phyloP scores from a whole-genome alignment of 768 basidiomycete genomes.

The Suillus brevipes region DNA sequence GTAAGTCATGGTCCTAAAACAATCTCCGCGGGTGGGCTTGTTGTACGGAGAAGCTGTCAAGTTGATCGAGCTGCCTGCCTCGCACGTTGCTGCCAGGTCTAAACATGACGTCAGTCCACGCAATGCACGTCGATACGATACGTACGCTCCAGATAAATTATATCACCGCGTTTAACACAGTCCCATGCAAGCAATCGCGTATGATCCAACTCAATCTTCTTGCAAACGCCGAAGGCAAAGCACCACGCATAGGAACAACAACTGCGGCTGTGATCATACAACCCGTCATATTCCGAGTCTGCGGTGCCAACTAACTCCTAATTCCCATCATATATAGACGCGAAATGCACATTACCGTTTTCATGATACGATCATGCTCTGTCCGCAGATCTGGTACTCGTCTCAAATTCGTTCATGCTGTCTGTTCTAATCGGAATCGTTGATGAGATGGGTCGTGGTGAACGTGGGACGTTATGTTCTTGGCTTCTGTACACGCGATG shows the following conservation, averaged over 20 bases:
- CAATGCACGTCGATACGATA: constrained; percentile 12
- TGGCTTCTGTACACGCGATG: too few species aligned
- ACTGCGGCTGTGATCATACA: background rate
- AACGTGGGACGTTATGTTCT: too few species aligned
- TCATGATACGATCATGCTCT: background rate
- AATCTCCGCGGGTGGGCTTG: constrained; percentile 64
- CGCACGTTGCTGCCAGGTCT: constrained; percentile 57
- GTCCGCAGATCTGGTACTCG: background rate
- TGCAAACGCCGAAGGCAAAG: background rate
- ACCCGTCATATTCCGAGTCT: background rate
- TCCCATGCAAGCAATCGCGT: background rate
- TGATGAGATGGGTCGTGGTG: background rate
- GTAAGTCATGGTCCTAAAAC: constrained; percentile 77
- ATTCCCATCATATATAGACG: background rate
- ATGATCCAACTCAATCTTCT: background rate
- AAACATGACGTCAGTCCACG: background rate
- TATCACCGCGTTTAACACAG: constrained; percentile 65
- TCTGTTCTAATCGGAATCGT: background rate
- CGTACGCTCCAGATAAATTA: constrained; percentile 70
- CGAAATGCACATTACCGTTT: background rate
- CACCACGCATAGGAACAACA: background rate
- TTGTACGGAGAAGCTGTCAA: constrained; percentile 71
- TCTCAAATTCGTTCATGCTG: background rate
- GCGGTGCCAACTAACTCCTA: background rate
- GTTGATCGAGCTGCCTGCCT: constrained; percentile 43